Conservation (phyloP, 768 basidiomycete species). For the Tulasnella sp. region DNA sequence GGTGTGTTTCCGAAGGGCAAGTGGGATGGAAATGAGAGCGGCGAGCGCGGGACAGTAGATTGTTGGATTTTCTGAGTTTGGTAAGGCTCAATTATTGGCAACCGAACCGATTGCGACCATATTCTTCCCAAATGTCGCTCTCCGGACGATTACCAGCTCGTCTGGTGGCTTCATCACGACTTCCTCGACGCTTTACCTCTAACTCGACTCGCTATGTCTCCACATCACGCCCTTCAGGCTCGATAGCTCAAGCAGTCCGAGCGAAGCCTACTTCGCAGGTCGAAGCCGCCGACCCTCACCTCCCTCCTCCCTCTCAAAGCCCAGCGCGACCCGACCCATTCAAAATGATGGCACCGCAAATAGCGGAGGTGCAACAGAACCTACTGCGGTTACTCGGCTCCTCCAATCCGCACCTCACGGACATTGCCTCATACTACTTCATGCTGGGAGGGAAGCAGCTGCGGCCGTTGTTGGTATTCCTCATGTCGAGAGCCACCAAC, state of each 20-base stretch:
- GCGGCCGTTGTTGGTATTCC: constrained; percentile 76
- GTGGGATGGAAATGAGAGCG: not conserved
- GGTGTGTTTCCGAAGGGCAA: not conserved
- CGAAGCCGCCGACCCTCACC: not conserved
- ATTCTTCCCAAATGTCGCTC: not conserved
- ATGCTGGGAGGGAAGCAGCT: constrained; percentile 81
- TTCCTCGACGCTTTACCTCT: not conserved
- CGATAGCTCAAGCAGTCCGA: not conserved
- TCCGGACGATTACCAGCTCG: not conserved
- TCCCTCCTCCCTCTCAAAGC: not conserved
- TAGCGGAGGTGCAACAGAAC: constrained; percentile 55
- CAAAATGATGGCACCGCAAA: constrained; percentile 57
- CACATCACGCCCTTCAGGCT: not conserved
- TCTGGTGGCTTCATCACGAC: not conserved
- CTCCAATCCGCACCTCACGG: constrained; percentile 76
- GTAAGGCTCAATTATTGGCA: not conserved
- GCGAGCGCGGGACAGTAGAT: not conserved
- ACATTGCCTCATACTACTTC: constrained; percentile 90
- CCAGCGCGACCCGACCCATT: constrained; percentile 42
- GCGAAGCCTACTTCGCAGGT: not conserved
- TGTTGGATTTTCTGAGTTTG: not conserved
- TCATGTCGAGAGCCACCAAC: constrained; percentile 88
- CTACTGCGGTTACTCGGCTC: constrained; percentile 73
- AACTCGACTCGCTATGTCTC: not conserved
- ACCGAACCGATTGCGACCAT: not conserved